Base-by-base conservation (phyloP, 345 rosid species). In the Draba incana region DNA sequence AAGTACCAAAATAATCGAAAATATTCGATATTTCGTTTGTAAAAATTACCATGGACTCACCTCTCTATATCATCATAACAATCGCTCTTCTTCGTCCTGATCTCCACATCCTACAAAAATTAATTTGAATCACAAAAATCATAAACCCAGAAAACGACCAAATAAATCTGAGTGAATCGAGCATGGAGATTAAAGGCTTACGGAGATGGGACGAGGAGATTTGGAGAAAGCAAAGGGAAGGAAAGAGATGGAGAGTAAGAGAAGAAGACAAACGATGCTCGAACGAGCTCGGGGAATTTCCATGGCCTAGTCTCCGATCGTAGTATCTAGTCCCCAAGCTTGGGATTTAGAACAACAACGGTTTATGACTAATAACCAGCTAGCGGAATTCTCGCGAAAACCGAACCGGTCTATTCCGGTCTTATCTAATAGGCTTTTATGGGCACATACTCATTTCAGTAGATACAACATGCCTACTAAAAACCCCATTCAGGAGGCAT, bases 11-110 rank as follows among this genome's bases (percentile, higher is more conserved):
- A 14, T 43, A 56, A 16, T 0, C 33, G 47, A 57, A 44, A 68
- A 30, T 30, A 13, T 48, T 45, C 14, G 16, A 8, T 35, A 23
- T 54, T 11, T 45, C 6, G 15, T 10, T 5, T 5, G 1, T 5
- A 5, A 5, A 60, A 49, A 65, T 15, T 25, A 20, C 14, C 33
- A 13, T 55, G 10, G 35, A 58, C 70, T 74, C n/a, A 87, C 96
- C 89, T 85, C 72, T 90, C 97, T 1, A 87, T 68, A 70, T 90
- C 89, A 72, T 83, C 83, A 39, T 90, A 87, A 66, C 97, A 90
- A 16, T 83, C 89, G 46, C 42, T 75, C 84, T 84, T 87, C 82
- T 79, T 85, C 75, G 76, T 65, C 60, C 89, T 83, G 42, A 81
- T 80, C 77, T 90, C 94, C 1, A 28, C 28, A 59, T 90, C 97